A percentile compares a stretch with the other conserved stretches of the same genome.
These are phyloP conservation scores for Hippophae gyantsensis DNA, from an alignment of 306 rosid genomes.

Conservation along the genomic window DNA sequence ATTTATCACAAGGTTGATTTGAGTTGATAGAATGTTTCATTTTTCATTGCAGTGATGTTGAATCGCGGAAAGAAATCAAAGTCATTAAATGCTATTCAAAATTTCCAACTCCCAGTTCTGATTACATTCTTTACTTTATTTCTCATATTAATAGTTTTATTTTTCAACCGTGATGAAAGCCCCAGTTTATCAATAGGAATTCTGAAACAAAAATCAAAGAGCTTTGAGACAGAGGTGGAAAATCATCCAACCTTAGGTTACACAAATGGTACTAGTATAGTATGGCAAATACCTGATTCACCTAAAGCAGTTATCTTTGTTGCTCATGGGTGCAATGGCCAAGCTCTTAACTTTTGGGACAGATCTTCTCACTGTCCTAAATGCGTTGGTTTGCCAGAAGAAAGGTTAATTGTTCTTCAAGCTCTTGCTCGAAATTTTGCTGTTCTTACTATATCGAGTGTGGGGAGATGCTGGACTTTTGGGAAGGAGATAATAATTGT, in stretches of 20 bases:
- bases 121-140: constrained; percentile 27
- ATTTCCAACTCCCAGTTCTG: constrained; percentile 23
- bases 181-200: constrained; percentile 21
- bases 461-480: constrained; percentile 55
- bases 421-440: constrained; percentile 61
- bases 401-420: constrained; percentile 60
- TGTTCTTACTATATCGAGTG: constrained; percentile 63
- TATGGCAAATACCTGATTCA: constrained; percentile 78
- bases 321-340: constrained; percentile 82
- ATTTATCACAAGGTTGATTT: background rate
- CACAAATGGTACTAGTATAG: constrained; percentile 58
- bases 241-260: constrained; percentile 47
- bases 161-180: constrained; percentile 18
- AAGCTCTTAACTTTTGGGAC: constrained; percentile 82
- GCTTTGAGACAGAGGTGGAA: constrained; percentile 44
- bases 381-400: constrained; percentile 90
- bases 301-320: constrained; percentile 81
- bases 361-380: constrained; percentile 45
- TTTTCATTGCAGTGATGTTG: constrained; percentile 46
- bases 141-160: constrained; percentile 25
- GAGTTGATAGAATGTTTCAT: background rate
- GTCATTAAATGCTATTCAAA: constrained; percentile 32
- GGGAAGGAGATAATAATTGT: constrained; percentile 46
- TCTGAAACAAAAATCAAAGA: constrained; percentile 45
- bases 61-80: constrained; percentile 49